Conservation (phyloP, 176 grass and related monocot species). For the Dactylis glomerata region DNA sequence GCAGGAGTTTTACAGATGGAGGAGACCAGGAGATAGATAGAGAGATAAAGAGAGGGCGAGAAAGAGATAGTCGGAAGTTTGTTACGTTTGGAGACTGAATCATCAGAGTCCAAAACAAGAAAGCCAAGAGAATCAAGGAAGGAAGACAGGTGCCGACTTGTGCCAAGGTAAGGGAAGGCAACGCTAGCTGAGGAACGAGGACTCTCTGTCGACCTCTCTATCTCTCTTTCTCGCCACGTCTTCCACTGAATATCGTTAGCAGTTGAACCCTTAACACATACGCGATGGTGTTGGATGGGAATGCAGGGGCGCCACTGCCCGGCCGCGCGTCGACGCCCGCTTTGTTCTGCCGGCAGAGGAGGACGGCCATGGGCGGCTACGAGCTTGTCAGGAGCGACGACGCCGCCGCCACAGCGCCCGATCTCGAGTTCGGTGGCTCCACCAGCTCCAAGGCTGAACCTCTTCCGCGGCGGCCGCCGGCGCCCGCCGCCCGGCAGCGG, state of each 20-base stretch:
- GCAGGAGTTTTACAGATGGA: neutral
- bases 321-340: neutral
- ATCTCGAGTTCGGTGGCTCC: constrained; percentile 29
- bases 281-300: too few relatives aligned
- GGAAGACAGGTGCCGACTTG: neutral
- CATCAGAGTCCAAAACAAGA: neutral
- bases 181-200: neutral
- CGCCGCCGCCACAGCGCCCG: neutral
- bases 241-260: too few relatives aligned
- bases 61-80: neutral
- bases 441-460: neutral
- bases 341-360: constrained; percentile 33
- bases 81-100: neutral
- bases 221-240: too few relatives aligned
- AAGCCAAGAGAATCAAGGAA: neutral
- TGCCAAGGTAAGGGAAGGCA: neutral
- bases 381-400: constrained; percentile 48
- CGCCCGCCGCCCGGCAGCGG: constrained; percentile 29
- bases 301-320: too few relatives aligned
- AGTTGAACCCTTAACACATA: too few relatives aligned
- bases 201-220: neutral
- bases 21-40: neutral
- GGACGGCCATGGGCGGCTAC: constrained; percentile 36
- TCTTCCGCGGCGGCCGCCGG: neutral
- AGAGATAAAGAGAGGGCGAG: neutral